Evolutionary conservation across 2,329 filamentous ascomycete species (phyloP), one percentile per base, ranked within the genome.

Genomic region (Penicillium sp.): DNA sequence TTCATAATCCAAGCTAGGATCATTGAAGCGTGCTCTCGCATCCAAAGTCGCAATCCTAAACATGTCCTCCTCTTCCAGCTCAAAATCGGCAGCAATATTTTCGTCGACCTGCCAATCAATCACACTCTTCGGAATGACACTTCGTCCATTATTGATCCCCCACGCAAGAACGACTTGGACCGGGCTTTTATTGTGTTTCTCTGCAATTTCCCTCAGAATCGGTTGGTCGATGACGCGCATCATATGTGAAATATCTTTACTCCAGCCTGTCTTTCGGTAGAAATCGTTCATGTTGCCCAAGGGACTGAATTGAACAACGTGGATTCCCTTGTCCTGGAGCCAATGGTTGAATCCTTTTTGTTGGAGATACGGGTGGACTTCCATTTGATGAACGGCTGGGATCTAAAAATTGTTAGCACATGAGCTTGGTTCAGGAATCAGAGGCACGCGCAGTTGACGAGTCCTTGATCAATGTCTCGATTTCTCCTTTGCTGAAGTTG

Each of bases 31-130:
- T 14, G 53, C 16, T 41, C 62, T 65, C 39, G 53, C 49, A 26
- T 64, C 59, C n/a, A 85, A 69, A 1, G 59, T 63, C 49, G 77
- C 74, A 57, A 83, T 79, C 70, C 78, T 80, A 63, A 79, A 68
- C 50, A 86, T 66, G 64, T 87, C 84, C 55, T 80, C 80, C 1
- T 67, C 58, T 1, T 79, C 77, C n/a, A 87, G 75, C 66, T 80
- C 78, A 67, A 87, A 87, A 63, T 82, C 80, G 35, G 64, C 68
- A 21, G 70, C 69, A 5, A 75, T 57, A 49, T 74, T 75, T 41
- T 65, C 65, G 52, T 59, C 61, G 55, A 75, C 74, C 33, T 72
- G 59, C 37, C 57, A 49, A 4, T 65, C 60, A 0, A 66, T 66
- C 65, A 77, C 77, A 41, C 68, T 71, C 67, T 80, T 80, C 6